Percentiles rank a stretch among this genome's conserved stretches.
phyloP scores from a whole-genome alignment of 179 eudicot genomes.

The Carnegiea gigantea region DNA sequence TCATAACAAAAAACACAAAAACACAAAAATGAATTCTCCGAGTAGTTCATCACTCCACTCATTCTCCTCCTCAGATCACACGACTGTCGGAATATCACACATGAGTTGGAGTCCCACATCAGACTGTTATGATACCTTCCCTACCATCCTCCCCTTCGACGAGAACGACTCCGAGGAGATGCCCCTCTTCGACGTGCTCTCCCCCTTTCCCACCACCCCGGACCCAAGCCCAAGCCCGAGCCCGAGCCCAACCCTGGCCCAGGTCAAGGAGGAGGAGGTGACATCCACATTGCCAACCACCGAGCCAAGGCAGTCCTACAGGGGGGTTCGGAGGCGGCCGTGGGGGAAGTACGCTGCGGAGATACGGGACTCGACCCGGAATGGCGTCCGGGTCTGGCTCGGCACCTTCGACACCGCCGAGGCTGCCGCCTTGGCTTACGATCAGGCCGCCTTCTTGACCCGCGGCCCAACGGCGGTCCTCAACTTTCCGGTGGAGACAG shows the following conservation, averaged over 20 bases:
- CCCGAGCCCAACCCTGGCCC: too few relatives aligned
- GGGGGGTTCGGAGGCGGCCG: constrained; percentile 5
- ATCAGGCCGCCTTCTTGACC: constrained; percentile 29
- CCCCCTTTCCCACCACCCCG: constrained; percentile 3
- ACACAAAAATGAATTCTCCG: too few relatives aligned
- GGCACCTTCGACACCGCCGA: constrained; percentile 14
- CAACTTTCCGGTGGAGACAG: constrained; percentile 47
- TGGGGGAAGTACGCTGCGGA: constrained; percentile 13
- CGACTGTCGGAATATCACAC: too few relatives aligned
- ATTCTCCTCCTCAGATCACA: neutral
- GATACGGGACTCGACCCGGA: constrained; percentile 18
- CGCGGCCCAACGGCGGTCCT: constrained; percentile 40
- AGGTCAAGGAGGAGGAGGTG: too few relatives aligned
- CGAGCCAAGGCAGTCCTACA: neutral
- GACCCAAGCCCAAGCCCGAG: too few relatives aligned
- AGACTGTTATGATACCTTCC: neutral
- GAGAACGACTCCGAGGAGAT: constrained; percentile 43
- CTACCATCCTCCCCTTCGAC: constrained; percentile 33
- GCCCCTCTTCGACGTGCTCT: constrained; percentile 35
- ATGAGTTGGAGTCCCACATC: neutral
- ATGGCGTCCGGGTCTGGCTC: constrained; percentile 1
- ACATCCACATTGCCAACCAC: too few relatives aligned
- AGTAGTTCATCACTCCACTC: neutral
- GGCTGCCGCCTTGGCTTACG: constrained; percentile 13
- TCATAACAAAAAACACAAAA: too few relatives aligned